A percentile compares a stretch with the other conserved stretches of the same genome.
Conservation (phyloP, 1,284 basidiomycete genomes). For the Rhodotorula glutinis region DNA sequence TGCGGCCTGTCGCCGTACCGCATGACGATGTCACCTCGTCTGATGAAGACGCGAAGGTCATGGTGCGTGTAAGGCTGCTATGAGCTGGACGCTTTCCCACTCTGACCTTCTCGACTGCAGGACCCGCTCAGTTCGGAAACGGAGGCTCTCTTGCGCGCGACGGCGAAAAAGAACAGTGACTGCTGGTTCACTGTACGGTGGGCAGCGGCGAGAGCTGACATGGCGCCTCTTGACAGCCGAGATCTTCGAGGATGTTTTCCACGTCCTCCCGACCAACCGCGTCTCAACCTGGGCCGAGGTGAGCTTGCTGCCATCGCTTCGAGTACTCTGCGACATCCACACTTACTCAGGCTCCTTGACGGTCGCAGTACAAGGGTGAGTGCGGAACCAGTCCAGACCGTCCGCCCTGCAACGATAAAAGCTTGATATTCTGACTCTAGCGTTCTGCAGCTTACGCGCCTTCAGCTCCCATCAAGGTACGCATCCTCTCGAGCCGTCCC, state of each 20-base stretch:
- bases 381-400: too few relatives aligned
- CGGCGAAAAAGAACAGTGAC: slow-evolving; percentile 44
- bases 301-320: slow-evolving; percentile 5
- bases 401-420: not conserved
- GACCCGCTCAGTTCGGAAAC: slow-evolving; percentile 71
- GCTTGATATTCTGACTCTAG: not conserved
- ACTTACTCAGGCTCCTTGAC: not conserved
- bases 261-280: slow-evolving; percentile 73
- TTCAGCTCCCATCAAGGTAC: slow-evolving; percentile 49
- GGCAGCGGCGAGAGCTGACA: not conserved
- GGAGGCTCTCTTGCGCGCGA: slow-evolving; percentile 63
- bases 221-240: slow-evolving; percentile 57
- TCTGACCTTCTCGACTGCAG: not conserved
- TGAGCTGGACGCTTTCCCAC: rapidly evolving
- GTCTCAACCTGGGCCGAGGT: slow-evolving; percentile 56
- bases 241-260: slow-evolving; percentile 76
- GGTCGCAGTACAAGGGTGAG: slow-evolving; percentile 7
- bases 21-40: slow-evolving; percentile 50
- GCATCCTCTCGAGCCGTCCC: too few relatives aligned
- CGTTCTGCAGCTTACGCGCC: slow-evolving; percentile 13
- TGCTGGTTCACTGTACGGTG: not conserved
- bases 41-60: slow-evolving; percentile 64
- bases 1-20: slow-evolving; percentile 70
- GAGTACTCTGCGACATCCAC: too few relatives aligned
- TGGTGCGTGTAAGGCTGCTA: slow-evolving; percentile 41